phyloP scores from a whole-genome alignment of 108 stramenopile species.

The Asterionellopsis glacialis region DNA sequence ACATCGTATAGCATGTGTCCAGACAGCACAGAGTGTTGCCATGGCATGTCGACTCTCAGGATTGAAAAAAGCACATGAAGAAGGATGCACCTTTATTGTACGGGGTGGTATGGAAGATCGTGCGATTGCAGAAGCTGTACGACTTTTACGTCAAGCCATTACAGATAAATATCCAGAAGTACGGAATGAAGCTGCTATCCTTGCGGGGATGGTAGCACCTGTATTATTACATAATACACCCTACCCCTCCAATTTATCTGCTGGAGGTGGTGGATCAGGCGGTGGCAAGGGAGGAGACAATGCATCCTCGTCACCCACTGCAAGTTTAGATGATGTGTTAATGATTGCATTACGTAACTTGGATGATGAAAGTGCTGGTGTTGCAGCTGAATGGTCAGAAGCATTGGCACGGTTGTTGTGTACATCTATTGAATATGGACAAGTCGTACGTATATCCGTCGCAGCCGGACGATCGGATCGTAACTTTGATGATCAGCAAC shows the following conservation, averaged over 20 bases:
- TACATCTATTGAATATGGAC: conserved; percentile 56
- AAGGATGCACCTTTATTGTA: conserved; percentile 21
- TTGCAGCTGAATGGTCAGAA: conserved; percentile 57
- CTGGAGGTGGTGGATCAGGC: not conserved
- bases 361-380: conserved; percentile 74
- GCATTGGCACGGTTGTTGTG: conserved; percentile 69
- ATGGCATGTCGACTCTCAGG: conserved; percentile 55
- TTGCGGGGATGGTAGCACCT: conserved; percentile 59
- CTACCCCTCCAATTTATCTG: conserved; percentile 7
- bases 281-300: conserved; percentile 1
- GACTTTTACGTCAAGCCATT: conserved; percentile 56
- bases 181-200: conserved; percentile 45
- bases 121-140: conserved; percentile 57
- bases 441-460: conserved; percentile 18
- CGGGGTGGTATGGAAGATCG: conserved; percentile 69
- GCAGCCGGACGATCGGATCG: conserved; percentile 14
- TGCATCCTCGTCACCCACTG: conserved; percentile 18
- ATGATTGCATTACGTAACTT: conserved; percentile 62
- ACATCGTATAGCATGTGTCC: conserved; percentile 62
- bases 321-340: conserved; percentile 59
- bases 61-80: conserved; percentile 18
- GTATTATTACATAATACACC: conserved; percentile 20
- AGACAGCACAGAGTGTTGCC: conserved; percentile 44
- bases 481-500: not conserved
- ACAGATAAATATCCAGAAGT: conserved; percentile 78